A percentile compares a stretch with the other conserved stretches of the same genome.
These are phyloP conservation scores for Plasmopara viticola DNA, from an alignment of 352 stramenopile genomes.

Conservation along the genomic window DNA sequence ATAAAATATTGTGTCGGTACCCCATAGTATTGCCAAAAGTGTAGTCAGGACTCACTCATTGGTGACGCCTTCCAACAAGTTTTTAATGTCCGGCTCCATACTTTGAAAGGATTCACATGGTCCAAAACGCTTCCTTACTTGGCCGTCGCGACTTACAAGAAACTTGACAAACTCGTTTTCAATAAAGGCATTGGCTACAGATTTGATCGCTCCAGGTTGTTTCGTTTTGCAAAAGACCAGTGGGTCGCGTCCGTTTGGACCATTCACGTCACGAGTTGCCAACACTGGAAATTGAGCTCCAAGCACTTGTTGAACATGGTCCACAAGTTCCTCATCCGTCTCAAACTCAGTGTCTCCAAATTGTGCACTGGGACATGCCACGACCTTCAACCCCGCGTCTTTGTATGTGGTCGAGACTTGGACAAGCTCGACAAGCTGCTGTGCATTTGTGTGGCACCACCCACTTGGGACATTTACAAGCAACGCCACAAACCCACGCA, in stretches of 20 bases:
- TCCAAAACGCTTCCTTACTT: constrained; percentile 56
- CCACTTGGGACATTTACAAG: constrained; percentile 65
- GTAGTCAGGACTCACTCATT: not conserved
- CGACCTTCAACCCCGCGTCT: constrained; percentile 43
- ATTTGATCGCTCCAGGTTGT: constrained; percentile 31
- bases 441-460: constrained; percentile 18
- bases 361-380: constrained; percentile 86
- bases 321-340: constrained; percentile 19
- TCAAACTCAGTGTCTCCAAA: constrained; percentile 74
- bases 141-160: constrained; percentile 75
- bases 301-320: constrained; percentile 18
- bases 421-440: constrained; percentile 74
- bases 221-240: constrained; percentile 80
- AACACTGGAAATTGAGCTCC: constrained; percentile 41
- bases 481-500: constrained; percentile 50
- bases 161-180: constrained; percentile 90
- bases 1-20: not conserved
- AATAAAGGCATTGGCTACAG: constrained; percentile 49
- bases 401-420: constrained; percentile 56
- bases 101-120: constrained; percentile 13
- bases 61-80: constrained; percentile 15
- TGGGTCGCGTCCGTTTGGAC: constrained; percentile 61
- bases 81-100: constrained; percentile 32
- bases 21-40: no score
- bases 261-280: constrained; percentile 83